A percentile compares a stretch with the other conserved stretches of the same genome.
Evolutionary conservation across 257 asterid species (phyloP).

Genomic region (Ophiorrhiza pumila): DNA sequence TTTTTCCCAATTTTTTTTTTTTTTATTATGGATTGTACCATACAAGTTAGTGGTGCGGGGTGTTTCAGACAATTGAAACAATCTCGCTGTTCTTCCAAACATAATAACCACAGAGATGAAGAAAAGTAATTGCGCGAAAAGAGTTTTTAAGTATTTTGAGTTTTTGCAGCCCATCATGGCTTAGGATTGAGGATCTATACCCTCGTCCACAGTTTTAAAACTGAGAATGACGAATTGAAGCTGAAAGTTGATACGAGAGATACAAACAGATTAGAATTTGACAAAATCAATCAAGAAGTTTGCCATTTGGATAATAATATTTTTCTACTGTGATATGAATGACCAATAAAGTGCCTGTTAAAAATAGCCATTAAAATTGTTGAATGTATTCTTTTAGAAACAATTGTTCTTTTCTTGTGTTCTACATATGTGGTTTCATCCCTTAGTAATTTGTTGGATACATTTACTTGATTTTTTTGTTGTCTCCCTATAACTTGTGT

Average conservation of each 20-base stretch:
- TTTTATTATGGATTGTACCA: neutral
- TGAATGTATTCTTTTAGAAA: neutral
- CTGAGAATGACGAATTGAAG: neutral
- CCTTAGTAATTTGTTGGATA: neutral
- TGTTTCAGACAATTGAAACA: conserved; percentile 6
- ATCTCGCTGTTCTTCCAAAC: neutral
- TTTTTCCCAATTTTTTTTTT: neutral
- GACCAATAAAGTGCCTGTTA: neutral
- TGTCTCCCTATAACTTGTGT: neutral
- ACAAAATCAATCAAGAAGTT: neutral
- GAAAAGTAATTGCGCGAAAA: neutral
- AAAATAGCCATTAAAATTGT: neutral
- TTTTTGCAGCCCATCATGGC: neutral
- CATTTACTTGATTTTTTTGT: neutral
- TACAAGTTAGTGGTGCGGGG: neutral
- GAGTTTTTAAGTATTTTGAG: neutral
- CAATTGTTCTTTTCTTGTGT: neutral
- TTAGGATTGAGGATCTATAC: neutral
- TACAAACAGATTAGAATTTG: neutral
- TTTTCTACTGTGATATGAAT: neutral
- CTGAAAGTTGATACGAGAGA: neutral
- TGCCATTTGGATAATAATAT: neutral
- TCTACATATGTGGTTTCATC: neutral
- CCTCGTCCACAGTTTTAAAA: neutral
- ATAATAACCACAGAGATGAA: neutral